Conservation (phyloP, 768 basidiomycete species). For the Tremella fuciformis region DNA sequence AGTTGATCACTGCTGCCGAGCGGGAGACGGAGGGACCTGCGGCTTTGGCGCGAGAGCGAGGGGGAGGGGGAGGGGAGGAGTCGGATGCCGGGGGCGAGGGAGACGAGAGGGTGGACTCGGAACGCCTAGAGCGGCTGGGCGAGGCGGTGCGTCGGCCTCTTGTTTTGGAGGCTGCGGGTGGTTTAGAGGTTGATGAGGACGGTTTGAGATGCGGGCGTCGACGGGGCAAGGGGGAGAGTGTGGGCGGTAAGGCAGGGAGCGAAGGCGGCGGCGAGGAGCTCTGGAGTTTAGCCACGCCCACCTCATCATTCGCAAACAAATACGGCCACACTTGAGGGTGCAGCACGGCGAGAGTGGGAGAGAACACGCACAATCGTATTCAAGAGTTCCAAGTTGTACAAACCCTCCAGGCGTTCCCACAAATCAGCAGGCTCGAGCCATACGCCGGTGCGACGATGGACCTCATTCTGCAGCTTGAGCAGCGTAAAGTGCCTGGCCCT, state of each 20-base stretch:
- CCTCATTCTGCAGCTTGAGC: slow-evolving; percentile 35
- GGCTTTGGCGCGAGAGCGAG: neutral
- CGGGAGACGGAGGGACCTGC: neutral
- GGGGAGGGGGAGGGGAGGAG: neutral
- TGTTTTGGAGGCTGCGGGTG: neutral
- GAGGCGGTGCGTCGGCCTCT: neutral
- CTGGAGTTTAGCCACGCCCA: too few relatives aligned
- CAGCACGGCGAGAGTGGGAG: neutral
- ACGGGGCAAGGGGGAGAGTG: slow-evolving; percentile 6
- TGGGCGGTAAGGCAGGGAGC: neutral
- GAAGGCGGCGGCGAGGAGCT: neutral
- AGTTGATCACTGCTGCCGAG: slow-evolving; percentile 39
- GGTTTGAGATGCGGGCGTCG: neutral
- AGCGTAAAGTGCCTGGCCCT: slow-evolving; percentile 39
- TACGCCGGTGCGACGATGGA: slow-evolving; percentile 33
- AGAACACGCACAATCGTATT: slow-evolving; percentile 37
- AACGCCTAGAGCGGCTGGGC: neutral
- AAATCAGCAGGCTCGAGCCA: slow-evolving; percentile 29
- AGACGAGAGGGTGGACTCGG: neutral
- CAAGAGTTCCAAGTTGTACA: slow-evolving; percentile 40
- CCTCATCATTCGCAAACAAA: too few relatives aligned
- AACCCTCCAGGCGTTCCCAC: slow-evolving; percentile 34
- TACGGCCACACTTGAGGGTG: neutral
- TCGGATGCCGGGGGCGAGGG: neutral
- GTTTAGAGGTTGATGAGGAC: neutral